Evolutionary conservation across 2,329 filamentous ascomycete genomes (phyloP).

Genomic region (Chrysoporthe cubensis): DNA sequence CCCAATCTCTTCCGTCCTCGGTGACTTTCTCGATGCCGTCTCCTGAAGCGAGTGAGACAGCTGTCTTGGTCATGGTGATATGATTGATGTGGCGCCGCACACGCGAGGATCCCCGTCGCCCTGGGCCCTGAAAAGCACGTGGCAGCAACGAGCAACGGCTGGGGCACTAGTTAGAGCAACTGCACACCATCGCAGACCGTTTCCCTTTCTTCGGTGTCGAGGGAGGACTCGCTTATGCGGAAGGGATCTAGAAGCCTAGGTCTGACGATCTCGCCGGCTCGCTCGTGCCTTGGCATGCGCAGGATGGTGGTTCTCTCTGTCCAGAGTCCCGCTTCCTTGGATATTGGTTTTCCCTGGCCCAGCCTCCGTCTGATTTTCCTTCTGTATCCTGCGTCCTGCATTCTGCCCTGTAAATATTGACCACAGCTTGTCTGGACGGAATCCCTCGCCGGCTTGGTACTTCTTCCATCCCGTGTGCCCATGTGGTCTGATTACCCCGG

Average conservation of each 20-base stretch:
- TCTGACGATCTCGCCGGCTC: not conserved
- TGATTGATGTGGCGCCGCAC: conserved; percentile 8
- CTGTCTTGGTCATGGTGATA: not conserved
- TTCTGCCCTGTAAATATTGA: not conserved
- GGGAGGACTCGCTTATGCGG: conserved; percentile 1
- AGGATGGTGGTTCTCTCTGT: not conserved
- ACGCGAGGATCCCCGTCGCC: conserved; percentile 3
- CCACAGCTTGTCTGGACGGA: not conserved
- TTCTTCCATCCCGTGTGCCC: not conserved
- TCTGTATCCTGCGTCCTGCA: not conserved
- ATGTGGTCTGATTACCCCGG: conserved; percentile 6
- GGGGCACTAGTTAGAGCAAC: not conserved
- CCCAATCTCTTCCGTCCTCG: not conserved
- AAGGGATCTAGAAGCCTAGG: conserved; percentile 4
- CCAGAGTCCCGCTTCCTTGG: not conserved
- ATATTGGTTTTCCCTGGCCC: not conserved
- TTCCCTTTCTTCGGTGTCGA: conserved; percentile 5
- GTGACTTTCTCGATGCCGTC: not conserved
- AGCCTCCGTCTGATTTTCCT: not conserved
- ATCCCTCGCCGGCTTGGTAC: not conserved
- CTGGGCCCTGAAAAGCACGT: conserved; percentile 9
- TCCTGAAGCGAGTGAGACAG: not conserved
- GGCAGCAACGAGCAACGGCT: conserved; percentile 6
- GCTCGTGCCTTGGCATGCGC: conserved; percentile 1
- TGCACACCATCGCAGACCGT: conserved; percentile 1